phyloP scores from a whole-genome alignment of 225 moss, liverwort and hornwort species.

The Physcomitrium patens region DNA sequence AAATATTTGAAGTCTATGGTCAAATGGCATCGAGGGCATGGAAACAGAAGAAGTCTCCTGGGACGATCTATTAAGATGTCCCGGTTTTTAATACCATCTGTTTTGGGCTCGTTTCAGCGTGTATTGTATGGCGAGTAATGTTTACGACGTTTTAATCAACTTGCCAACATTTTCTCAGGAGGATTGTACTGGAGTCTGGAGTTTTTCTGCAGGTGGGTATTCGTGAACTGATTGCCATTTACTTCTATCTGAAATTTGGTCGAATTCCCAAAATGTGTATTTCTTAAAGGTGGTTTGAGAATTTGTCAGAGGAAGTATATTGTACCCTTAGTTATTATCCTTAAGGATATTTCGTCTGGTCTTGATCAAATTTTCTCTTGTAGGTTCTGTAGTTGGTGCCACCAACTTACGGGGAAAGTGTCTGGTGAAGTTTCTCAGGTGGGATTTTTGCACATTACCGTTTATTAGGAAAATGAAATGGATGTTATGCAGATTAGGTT shows the following conservation, averaged over 20 bases:
- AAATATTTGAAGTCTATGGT: neutral
- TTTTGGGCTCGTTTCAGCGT: slow-evolving; percentile 47
- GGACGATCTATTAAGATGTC: neutral
- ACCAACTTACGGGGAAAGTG: slow-evolving; percentile 15
- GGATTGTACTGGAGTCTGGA: slow-evolving; percentile 64
- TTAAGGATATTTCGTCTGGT: neutral
- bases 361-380: slow-evolving; percentile 5
- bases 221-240: slow-evolving; percentile 17
- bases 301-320: neutral
- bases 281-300: neutral
- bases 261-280: neutral
- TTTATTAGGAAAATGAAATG: neutral
- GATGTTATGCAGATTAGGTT: slow-evolving; percentile 1
- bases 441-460: neutral
- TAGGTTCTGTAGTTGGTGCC: slow-evolving; percentile 34
- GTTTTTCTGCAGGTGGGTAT: slow-evolving; percentile 31
- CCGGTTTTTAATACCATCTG: slow-evolving; percentile 7
- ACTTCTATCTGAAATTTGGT: neutral
- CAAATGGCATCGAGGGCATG: too few relatives aligned
- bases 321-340: neutral
- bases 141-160: slow-evolving; percentile 74
- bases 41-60: neutral
- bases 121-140: slow-evolving; percentile 69
- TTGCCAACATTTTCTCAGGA: slow-evolving; percentile 66
- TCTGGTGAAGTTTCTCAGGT: slow-evolving; percentile 43